Evolutionary conservation across 768 basidiomycete species (phyloP), one percentile per base, ranked within the genome.

Genomic region (Leccinum pellstonianum): DNA sequence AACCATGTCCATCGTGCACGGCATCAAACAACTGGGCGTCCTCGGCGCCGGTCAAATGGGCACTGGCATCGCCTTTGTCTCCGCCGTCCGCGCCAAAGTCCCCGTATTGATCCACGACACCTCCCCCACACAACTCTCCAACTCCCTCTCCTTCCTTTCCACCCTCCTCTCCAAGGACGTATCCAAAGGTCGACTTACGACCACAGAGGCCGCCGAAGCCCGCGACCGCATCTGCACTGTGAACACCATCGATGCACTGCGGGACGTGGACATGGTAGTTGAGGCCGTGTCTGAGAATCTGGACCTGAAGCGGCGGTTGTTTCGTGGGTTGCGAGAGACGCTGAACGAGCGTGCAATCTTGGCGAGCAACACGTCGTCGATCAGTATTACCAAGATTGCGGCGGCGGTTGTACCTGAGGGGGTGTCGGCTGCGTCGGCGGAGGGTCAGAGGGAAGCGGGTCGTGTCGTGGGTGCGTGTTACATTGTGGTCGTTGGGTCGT

Each of bases 281-380:
- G 95, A 98, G 87, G 96, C 95, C 0, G 93, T 91, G 0, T 91
- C 93, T 3, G 95, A 98, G 74, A 84, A 86, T 46, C 77, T 95
- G 21, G 70, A 82, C 2, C 75, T 97, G 31, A 98, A 98, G 74
- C 81, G 86, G 64, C 75, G 79, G 5, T 85, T 98, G 62, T 97
- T 98, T 74, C 73, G 79, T 5, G 76, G 80, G 3, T 81, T 98
- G 21, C 83, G 88, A 15, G 81, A 81, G 52, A 83, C 88, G 66
- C 72, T 94, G 53, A 79, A 84, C 29, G 86, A 88, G 0, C 79
- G 83, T 33, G 84, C 91, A 8, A 94, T 98, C 53, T 79, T 98
- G 21, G 95, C 95, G 0, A 86, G 87, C 47, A 98, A 98, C 68
- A 98, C 95, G 2, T 95, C 93, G 58, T 93, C 91, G 10, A 98